Conservation (phyloP, 1,284 basidiomycete genomes). For the Trametes sp. region DNA sequence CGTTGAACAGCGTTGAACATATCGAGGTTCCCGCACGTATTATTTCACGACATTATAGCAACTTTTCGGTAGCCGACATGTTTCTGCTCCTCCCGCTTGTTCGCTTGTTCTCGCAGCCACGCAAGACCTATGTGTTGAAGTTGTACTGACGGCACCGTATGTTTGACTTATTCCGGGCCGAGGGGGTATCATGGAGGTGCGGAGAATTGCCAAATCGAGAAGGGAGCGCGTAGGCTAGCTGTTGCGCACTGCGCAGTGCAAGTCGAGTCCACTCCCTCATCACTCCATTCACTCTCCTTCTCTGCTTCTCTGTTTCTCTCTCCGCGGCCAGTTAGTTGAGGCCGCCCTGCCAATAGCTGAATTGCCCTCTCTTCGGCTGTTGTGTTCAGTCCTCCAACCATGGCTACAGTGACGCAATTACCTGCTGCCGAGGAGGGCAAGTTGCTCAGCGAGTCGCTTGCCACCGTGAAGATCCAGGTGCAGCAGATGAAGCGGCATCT, state of each 20-base stretch:
- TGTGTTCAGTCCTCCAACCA: constrained; percentile 11
- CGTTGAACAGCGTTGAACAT: too few relatives aligned
- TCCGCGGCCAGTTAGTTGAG: neutral
- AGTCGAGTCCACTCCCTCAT: constrained; percentile 12
- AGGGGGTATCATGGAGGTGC: constrained; percentile 5
- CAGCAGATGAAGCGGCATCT: constrained; percentile 94
- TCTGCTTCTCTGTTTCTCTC: neutral
- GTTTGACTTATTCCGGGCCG: neutral
- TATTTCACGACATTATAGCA: too few relatives aligned
- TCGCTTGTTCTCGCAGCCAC: too few relatives aligned
- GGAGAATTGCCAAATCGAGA: constrained; percentile 21
- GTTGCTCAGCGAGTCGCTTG: constrained; percentile 81
- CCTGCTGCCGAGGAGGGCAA: constrained; percentile 71
- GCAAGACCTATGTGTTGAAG: too few relatives aligned
- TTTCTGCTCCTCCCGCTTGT: too few relatives aligned
- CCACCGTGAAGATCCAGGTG: constrained; percentile 91
- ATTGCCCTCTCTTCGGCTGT: constrained; percentile 1
- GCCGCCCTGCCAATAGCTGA: constrained; percentile 1
- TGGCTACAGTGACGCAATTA: constrained; percentile 35
- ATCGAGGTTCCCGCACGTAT: too few relatives aligned
- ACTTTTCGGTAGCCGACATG: too few relatives aligned
- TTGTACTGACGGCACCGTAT: neutral
- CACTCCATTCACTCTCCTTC: constrained; percentile 2
- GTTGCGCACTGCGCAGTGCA: constrained; percentile 16
- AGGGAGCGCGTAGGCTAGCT: constrained; percentile 21